Percentiles rank a stretch among this genome's conserved stretches.
These are phyloP conservation scores for Exophiala oligosperma DNA, from an alignment of 2,329 filamentous ascomycete species.

Conservation along the genomic window DNA sequence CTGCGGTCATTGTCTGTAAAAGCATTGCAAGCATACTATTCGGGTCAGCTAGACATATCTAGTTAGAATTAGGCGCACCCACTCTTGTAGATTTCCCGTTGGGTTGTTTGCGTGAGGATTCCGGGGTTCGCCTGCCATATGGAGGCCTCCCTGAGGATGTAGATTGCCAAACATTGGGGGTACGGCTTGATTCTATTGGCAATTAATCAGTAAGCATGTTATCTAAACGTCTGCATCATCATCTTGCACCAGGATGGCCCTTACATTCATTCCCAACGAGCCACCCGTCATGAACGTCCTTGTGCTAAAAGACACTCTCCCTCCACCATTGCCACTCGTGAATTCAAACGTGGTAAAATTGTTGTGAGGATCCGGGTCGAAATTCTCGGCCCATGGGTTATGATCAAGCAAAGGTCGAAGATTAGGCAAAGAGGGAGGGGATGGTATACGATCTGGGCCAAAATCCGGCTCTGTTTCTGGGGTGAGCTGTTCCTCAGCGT, in stretches of 20 bases:
- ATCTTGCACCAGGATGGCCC: not conserved
- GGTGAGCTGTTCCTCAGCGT: constrained; percentile 15
- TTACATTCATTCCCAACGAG: constrained; percentile 5
- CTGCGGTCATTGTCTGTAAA: constrained; percentile 22
- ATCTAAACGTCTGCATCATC: constrained; percentile 8
- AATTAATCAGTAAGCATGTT: constrained; percentile 7
- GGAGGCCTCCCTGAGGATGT: constrained; percentile 9
- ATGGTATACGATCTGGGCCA: constrained; percentile 36
- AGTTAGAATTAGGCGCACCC: not conserved
- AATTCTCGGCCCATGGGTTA: constrained; percentile 48
- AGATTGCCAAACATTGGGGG: constrained; percentile 1
- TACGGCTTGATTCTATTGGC: constrained; percentile 11
- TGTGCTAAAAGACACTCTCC: constrained; percentile 27
- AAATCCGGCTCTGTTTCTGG: constrained; percentile 29
- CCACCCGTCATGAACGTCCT: constrained; percentile 18
- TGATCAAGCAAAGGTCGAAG: constrained; percentile 39
- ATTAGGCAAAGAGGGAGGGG: constrained; percentile 32
- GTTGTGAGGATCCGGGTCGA: constrained; percentile 44
- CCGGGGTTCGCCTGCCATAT: not conserved
- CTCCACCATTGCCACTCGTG: constrained; percentile 21
- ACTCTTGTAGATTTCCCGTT: constrained; percentile 25
- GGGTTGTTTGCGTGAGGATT: constrained; percentile 3
- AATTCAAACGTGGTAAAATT: constrained; percentile 30
- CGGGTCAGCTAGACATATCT: not conserved
- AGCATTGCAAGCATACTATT: constrained; percentile 26